Base-by-base conservation (phyloP, 129 eudicot genomes). In the Centaurea solstitialis region DNA sequence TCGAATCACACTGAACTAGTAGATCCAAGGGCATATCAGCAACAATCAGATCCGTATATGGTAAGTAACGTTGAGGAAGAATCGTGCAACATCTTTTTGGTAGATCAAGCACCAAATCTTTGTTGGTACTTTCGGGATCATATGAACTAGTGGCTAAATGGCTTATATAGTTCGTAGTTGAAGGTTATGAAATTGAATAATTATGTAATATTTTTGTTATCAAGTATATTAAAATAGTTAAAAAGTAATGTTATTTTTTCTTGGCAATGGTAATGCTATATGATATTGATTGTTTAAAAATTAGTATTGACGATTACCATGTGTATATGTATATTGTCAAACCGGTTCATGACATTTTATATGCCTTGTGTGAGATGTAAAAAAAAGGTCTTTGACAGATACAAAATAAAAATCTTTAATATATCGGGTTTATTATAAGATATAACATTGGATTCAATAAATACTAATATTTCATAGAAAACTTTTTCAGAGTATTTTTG, bases 31-130 rank as follows among this genome's bases (percentile, higher is more conserved):
- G 53, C 72, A 18, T 80, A 85, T 71, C 89, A 84, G 21, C 82
- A 82, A 10, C 91, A 87, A 6, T 4, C 77, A 15, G 89, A 84
- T 59, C 76, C 83, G 26, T 81, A 77, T 70, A 30, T 80, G 65
- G 89, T 81, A 59, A 78, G 79, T 24, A 76, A 59, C 7, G 83
- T 69, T 24, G 78, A 79, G 81, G 86, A 89, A 23, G 90, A 87
- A 20, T 86, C 97, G 3, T 79, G 89, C 88, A 86, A 86, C 77
- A 77, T 89, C 6, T 92, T 74, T 83, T 88, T 87, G 70, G 90
- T 87, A 41, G 97, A 92, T 87, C 92, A 87, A 87, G 85, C 89
- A 12, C 92, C 90, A 10, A 87, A 69, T 23, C 87, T 92, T 79
- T 62, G 80, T 80, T 91, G 93, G 93, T 86, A 87, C 66, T 78